phyloP scores from a whole-genome alignment of 108 stramenopile genomes.

The Nitzschia putrida region DNA sequence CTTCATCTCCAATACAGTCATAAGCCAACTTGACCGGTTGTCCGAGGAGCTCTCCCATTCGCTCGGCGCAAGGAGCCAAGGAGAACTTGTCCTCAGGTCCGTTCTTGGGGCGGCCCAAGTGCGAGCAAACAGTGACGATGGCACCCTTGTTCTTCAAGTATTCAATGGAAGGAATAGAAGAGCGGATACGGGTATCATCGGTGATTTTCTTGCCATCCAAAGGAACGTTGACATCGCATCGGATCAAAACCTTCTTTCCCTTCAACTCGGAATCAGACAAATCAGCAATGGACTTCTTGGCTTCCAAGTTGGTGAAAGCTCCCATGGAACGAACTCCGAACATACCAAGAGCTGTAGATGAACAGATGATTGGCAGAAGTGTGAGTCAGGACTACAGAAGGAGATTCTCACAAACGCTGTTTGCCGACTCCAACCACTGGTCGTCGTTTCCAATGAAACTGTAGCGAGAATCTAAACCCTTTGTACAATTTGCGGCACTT shows the following conservation, averaged over 20 bases:
- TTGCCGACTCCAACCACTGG: neutral
- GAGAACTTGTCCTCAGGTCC: slow-evolving; percentile 99
- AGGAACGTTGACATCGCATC: slow-evolving; percentile 98
- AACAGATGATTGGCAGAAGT: neutral
- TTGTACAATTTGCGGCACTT: slow-evolving; percentile 29
- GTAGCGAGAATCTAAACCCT: too few species aligned
- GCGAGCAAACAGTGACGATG: slow-evolving; percentile 96
- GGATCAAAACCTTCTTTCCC: slow-evolving; percentile 96
- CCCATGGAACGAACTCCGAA: slow-evolving; percentile 66
- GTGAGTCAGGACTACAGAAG: neutral
- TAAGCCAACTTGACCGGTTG: slow-evolving; percentile 87
- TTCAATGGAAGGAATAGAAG: slow-evolving; percentile 97
- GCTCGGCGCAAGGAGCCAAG: slow-evolving; percentile 93
- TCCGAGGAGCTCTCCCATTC: slow-evolving; percentile 94
- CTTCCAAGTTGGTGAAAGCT: slow-evolving; percentile 70
- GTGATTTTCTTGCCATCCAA: slow-evolving; percentile 96
- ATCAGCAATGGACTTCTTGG: slow-evolving; percentile 95
- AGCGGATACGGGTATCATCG: slow-evolving; percentile 99
- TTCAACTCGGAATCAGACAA: slow-evolving; percentile 90
- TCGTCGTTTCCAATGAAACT: too few species aligned
- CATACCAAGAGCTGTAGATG: slow-evolving; percentile 26
- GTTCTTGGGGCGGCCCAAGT: slow-evolving; percentile 98
- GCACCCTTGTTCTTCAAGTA: slow-evolving; percentile 97
- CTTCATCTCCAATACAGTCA: slow-evolving; percentile 98
- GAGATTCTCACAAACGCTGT: neutral